These are phyloP conservation scores for Heterobasidion irregulare DNA, from an alignment of 1,284 basidiomycete genomes.

Conservation along the genomic window DNA sequence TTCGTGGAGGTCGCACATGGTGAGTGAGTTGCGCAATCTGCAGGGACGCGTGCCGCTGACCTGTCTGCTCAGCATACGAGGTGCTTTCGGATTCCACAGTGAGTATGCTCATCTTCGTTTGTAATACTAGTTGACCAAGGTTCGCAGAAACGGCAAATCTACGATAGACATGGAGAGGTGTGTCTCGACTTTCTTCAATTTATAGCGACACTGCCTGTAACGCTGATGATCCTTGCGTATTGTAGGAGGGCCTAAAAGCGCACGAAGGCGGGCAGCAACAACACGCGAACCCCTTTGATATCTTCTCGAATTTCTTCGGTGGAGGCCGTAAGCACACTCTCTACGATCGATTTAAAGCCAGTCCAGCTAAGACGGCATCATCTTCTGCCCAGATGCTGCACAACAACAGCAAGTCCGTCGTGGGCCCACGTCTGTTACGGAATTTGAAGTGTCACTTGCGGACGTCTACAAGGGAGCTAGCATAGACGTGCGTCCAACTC, in stretches of 20 bases:
- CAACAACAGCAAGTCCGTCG: constrained; percentile 59
- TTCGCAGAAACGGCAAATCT: constrained; percentile 78
- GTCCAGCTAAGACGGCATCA: background rate
- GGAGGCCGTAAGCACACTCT: constrained; percentile 44
- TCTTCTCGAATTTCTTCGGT: constrained; percentile 90
- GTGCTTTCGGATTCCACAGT: constrained; percentile 79
- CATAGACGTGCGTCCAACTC: constrained; percentile 56
- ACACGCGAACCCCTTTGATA: constrained; percentile 83
- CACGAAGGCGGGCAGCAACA: constrained; percentile 71
- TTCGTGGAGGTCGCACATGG: constrained; percentile 89
- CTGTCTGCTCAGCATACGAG: constrained; percentile 72
- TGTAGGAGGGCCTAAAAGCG: constrained; percentile 74
- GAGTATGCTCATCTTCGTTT: constrained; percentile 15
- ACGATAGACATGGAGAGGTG: constrained; percentile 87
- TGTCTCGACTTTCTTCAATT: constrained; percentile 7
- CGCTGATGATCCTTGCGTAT: constrained; percentile 1
- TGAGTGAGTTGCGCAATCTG: constrained; percentile 24
- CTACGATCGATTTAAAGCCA: background rate
- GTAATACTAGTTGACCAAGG: constrained; percentile 2
- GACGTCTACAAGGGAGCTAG: constrained; percentile 84
- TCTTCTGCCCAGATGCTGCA: constrained; percentile 16
- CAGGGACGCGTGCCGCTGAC: background rate
- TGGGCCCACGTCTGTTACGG: constrained; percentile 77
- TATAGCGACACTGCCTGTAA: background rate
- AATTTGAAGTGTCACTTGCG: constrained; percentile 80